phyloP scores from a whole-genome alignment of 2,329 filamentous ascomycete species.

The Xylaria sp. region DNA sequence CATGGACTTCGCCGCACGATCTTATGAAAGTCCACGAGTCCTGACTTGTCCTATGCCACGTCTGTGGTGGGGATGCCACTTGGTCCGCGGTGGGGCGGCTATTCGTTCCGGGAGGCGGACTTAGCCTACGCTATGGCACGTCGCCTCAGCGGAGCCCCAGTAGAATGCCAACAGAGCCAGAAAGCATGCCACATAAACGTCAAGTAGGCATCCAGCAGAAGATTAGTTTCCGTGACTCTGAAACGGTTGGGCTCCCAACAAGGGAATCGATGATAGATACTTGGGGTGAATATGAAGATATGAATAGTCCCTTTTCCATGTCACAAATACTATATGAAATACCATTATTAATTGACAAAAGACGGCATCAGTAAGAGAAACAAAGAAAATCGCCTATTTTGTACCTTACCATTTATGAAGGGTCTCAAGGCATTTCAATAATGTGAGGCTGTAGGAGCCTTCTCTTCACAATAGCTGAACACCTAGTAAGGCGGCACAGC shows the following conservation, averaged over 20 bases:
- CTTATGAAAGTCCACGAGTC: neutral
- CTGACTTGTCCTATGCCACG: neutral
- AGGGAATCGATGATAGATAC: neutral
- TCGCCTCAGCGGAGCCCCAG: neutral
- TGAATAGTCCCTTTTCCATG: no score
- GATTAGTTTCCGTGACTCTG: neutral
- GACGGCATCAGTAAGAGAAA: neutral
- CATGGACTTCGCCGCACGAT: neutral
- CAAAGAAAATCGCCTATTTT: neutral
- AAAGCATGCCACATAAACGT: slow-evolving; percentile 1
- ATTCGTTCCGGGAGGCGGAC: slow-evolving; percentile 12
- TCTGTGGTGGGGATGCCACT: slow-evolving; percentile 5
- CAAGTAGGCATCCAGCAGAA: neutral
- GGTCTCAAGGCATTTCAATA: neutral
- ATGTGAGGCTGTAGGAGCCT: no score
- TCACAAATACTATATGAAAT: neutral
- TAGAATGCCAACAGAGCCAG: neutral
- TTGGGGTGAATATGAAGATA: no score
- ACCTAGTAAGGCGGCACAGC: no score
- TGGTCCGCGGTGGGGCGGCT: slow-evolving; percentile 10
- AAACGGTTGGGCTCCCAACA: neutral
- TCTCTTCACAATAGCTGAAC: no score
- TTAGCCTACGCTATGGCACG: slow-evolving; percentile 5
- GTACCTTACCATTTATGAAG: neutral
- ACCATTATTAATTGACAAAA: neutral